These are phyloP conservation scores for Neoascochyta sp. DNA, from an alignment of 2,329 filamentous ascomycete genomes.

Conservation along the genomic window DNA sequence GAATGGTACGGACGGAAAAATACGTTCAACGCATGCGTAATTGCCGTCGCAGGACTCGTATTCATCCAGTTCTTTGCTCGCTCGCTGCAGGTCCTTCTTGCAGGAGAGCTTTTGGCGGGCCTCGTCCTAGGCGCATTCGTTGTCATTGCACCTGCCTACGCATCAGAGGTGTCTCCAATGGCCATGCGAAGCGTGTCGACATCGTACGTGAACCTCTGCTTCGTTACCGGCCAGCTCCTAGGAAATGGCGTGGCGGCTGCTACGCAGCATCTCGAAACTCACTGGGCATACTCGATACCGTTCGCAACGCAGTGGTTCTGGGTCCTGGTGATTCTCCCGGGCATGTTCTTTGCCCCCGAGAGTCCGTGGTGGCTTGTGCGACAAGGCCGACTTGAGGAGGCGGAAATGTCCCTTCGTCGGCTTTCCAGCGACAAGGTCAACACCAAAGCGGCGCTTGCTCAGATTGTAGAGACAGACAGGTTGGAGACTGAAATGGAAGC, in stretches of 20 bases:
- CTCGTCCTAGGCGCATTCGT: conserved; percentile 16
- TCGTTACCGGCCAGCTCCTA: conserved; percentile 60
- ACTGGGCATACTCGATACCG: conserved; percentile 59
- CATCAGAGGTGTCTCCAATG: conserved; percentile 41
- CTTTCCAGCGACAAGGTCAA: conserved; percentile 47
- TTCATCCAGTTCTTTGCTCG: conserved; percentile 62
- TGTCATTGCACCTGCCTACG: conserved; percentile 12
- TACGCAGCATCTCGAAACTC: conserved; percentile 46
- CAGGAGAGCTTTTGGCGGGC: conserved; percentile 11
- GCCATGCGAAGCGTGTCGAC: conserved; percentile 57
- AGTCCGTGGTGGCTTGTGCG: conserved; percentile 71
- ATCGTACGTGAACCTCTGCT: conserved; percentile 59
- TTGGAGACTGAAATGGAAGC: conserved; percentile 47
- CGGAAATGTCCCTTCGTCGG: conserved; percentile 59
- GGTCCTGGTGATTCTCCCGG: conserved; percentile 60
- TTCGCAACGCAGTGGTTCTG: conserved; percentile 72
- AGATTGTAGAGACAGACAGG: conserved; percentile 58
- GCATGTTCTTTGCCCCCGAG: conserved; percentile 63
- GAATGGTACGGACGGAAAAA: conserved; percentile 28
- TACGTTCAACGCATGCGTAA: conserved; percentile 11
- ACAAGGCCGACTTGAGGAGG: conserved; percentile 58
- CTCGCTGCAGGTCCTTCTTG: conserved; percentile 11
- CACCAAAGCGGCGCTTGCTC: conserved; percentile 57
- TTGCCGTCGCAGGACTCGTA: conserved; percentile 43
- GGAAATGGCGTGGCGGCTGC: conserved; percentile 46